Evolutionary conservation across 2,329 filamentous ascomycete genomes (phyloP).

Genomic region (Sordariomycetes sp.): DNA sequence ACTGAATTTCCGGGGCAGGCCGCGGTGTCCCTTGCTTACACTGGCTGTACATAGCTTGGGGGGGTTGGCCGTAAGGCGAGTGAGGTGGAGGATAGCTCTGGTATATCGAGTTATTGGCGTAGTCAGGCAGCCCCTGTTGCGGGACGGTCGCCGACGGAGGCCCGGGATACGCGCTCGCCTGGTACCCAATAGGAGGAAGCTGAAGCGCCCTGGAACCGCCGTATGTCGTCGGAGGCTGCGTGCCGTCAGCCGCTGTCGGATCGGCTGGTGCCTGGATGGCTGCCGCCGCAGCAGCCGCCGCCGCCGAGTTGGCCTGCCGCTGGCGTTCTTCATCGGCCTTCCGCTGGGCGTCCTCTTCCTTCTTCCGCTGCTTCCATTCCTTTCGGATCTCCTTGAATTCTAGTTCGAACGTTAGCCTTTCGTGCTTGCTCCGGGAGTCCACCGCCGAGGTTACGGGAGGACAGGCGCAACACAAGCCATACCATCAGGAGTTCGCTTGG

Average conservation of each 20-base stretch:
- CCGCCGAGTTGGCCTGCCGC: slow-evolving; percentile 24
- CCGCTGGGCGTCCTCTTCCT: slow-evolving; percentile 87
- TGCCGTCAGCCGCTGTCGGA: slow-evolving; percentile 28
- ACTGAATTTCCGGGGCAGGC: not conserved
- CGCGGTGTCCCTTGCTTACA: slow-evolving; percentile 21
- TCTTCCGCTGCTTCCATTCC: slow-evolving; percentile 98
- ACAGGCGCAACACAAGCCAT: slow-evolving; percentile 25
- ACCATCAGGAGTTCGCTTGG: slow-evolving; percentile 96
- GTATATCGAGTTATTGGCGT: slow-evolving; percentile 41
- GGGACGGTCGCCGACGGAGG: slow-evolving; percentile 42
- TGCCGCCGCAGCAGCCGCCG: slow-evolving; percentile 36
- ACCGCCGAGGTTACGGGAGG: not conserved
- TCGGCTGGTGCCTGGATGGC: slow-evolving; percentile 33
- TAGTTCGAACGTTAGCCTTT: slow-evolving; percentile 25
- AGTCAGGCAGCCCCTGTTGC: slow-evolving; percentile 44
- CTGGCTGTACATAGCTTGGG: slow-evolving; percentile 50
- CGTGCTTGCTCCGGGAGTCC: not conserved
- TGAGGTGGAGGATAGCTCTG: slow-evolving; percentile 37
- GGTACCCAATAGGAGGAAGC: slow-evolving; percentile 67
- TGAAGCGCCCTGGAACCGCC: slow-evolving; percentile 49
- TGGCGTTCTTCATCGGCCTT: slow-evolving; percentile 87
- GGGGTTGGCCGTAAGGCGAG: slow-evolving; percentile 46
- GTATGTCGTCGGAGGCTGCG: slow-evolving; percentile 45
- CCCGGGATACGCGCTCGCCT: slow-evolving; percentile 56
- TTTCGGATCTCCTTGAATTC: slow-evolving; percentile 99